Evolutionary conservation across 2,329 filamentous ascomycete species (phyloP).

Genomic region (Colletotrichum falcatum): DNA sequence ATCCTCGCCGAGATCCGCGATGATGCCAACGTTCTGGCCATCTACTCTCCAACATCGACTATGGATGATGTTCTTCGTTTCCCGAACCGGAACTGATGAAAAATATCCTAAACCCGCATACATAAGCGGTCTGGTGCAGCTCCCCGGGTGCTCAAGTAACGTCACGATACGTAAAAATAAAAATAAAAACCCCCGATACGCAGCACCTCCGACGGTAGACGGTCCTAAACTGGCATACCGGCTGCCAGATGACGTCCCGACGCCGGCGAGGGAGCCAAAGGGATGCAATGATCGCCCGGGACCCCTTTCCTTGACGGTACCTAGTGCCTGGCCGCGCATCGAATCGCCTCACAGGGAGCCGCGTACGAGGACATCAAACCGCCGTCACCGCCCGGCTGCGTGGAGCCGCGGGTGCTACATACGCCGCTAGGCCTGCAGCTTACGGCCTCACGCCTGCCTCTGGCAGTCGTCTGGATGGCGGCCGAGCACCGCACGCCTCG

Average conservation of each 20-base stretch:
- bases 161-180: no score
- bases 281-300: neutral
- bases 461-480: neutral
- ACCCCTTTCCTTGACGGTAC: neutral
- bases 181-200: no score
- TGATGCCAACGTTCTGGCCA: neutral
- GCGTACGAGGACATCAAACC: neutral
- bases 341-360: neutral
- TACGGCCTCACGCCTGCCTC: neutral
- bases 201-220: no score
- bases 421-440: neutral
- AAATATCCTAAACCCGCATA: no score
- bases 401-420: neutral
- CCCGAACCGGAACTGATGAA: no score
- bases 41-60: no score
- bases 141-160: no score
- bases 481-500: neutral
- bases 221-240: no score
- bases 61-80: neutral
- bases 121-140: no score
- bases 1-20: neutral
- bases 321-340: neutral
- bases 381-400: constrained; percentile 2
- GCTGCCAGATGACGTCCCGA: neutral
- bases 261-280: neutral